Conservation (phyloP, 108 stramenopile species). For the Bacterosira constricta region DNA sequence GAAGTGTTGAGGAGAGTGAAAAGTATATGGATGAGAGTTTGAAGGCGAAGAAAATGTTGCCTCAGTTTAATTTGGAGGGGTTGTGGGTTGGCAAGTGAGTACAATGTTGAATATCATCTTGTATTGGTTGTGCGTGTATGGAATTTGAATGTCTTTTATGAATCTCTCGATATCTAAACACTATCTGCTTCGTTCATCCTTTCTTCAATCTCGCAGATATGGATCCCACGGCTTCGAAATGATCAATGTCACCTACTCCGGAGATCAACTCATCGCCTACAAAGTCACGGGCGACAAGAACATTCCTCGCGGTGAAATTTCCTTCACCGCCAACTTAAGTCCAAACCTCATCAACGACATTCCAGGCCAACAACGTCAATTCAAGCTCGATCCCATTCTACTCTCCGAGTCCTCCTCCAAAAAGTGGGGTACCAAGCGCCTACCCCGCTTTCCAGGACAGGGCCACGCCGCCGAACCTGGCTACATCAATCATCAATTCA, state of each 20-base stretch:
- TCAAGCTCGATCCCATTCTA: slow-evolving; percentile 53
- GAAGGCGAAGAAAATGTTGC: slow-evolving; percentile 57
- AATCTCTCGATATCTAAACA: too few relatives aligned
- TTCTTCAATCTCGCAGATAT: slow-evolving; percentile 64
- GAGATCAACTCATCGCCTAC: slow-evolving; percentile 75
- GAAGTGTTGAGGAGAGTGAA: slow-evolving; percentile 39
- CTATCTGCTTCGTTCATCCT: too few relatives aligned
- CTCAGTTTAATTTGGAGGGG: slow-evolving; percentile 81
- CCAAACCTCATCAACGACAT: neutral
- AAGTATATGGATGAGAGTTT: slow-evolving; percentile 47
- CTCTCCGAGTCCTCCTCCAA: slow-evolving; percentile 65
- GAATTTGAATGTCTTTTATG: too few relatives aligned
- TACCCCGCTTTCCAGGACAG: slow-evolving; percentile 60
- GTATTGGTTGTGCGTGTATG: too few relatives aligned
- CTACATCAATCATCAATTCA: slow-evolving; percentile 65
- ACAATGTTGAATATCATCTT: neutral
- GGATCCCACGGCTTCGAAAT: slow-evolving; percentile 70
- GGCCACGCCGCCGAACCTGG: slow-evolving; percentile 77
- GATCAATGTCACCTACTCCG: slow-evolving; percentile 75
- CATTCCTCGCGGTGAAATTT: slow-evolving; percentile 76
- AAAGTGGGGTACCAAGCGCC: slow-evolving; percentile 73
- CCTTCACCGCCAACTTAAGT: slow-evolving; percentile 77
- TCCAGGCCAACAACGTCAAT: neutral
- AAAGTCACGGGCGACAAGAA: slow-evolving; percentile 85
- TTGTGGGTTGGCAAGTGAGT: slow-evolving; percentile 89